Conservation (phyloP, 441 rosid species). For the Macaranga tanarius region DNA sequence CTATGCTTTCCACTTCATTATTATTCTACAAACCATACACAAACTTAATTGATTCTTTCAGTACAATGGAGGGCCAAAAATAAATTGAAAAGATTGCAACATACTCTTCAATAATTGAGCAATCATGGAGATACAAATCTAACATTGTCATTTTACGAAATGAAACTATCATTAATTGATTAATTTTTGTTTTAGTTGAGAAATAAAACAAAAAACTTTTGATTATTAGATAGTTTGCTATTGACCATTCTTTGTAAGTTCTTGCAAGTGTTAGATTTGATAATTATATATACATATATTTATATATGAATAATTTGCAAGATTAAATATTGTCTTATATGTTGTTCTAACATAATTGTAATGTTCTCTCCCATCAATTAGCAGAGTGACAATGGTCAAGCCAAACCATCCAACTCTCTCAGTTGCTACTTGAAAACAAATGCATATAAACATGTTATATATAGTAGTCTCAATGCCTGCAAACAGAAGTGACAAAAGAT, state of each 20-base stretch:
- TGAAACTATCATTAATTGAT: neutral
- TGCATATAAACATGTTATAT: neutral
- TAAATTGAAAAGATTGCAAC: neutral
- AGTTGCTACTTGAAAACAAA: conserved; percentile 4
- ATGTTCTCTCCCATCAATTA: conserved; percentile 17
- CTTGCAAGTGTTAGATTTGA: neutral
- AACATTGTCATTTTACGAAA: neutral
- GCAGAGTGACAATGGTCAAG: conserved; percentile 22
- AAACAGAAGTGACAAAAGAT: conserved; percentile 15
- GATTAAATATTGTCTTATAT: conserved; percentile 14
- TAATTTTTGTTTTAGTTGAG: neutral
- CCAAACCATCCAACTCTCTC: conserved; percentile 17
- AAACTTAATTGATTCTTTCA: neutral
- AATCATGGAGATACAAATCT: neutral
- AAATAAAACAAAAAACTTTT: neutral
- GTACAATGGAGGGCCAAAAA: neutral
- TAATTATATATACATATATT: neutral
- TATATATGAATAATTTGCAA: neutral
- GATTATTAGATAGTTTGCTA: too few species aligned
- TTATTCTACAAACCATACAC: neutral
- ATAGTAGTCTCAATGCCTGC: neutral
- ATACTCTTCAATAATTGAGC: conserved; percentile 12
- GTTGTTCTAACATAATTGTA: conserved; percentile 22
- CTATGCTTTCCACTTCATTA: neutral
- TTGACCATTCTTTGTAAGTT: conserved; percentile 16